A percentile compares a stretch with the other conserved stretches of the same genome.
Evolutionary conservation across 2,329 filamentous ascomycete species (phyloP).

Genomic region (Venturia effusa): DNA sequence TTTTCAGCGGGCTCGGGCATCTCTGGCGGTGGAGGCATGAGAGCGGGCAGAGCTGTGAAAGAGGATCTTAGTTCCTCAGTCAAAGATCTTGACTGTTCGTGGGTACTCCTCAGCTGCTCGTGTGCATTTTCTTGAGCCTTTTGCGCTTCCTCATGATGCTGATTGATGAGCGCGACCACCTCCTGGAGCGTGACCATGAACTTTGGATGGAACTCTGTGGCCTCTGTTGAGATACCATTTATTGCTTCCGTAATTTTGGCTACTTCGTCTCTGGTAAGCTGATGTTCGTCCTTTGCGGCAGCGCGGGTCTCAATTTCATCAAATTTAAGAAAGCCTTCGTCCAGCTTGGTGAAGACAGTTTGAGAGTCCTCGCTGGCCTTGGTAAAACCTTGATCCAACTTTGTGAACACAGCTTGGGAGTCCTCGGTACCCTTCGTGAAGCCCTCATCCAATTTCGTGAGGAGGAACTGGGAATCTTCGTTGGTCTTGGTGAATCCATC

Average conservation of each 20-base stretch:
- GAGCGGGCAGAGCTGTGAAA: constrained; percentile 31
- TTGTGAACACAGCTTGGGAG: constrained; percentile 73
- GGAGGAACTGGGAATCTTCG: constrained; percentile 74
- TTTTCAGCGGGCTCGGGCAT: constrained; percentile 23
- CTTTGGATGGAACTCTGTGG: constrained; percentile 77
- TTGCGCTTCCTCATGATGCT: constrained; percentile 85
- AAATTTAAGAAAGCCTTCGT: constrained; percentile 61
- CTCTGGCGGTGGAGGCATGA: constrained; percentile 30
- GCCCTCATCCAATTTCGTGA: constrained; percentile 63
- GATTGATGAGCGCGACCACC: constrained; percentile 67
- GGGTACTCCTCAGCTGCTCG: constrained; percentile 30
- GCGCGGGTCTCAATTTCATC: constrained; percentile 50
- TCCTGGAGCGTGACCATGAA: constrained; percentile 79
- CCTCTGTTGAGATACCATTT: constrained; percentile 58
- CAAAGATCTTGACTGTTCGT: constrained; percentile 33
- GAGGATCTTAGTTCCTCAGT: constrained; percentile 31
- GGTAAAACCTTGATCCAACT: constrained; percentile 66
- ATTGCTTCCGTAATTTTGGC: constrained; percentile 49
- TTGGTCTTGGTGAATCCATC: constrained; percentile 80
- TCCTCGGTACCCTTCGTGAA: constrained; percentile 81
- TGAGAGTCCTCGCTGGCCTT: constrained; percentile 45
- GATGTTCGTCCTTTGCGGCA: constrained; percentile 67
- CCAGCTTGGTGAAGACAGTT: constrained; percentile 73
- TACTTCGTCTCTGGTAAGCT: constrained; percentile 71
- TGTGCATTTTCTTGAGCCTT: constrained; percentile 32